Evolutionary conservation across 1,284 basidiomycete species (phyloP).

Genomic region (Cutaneotrichosporon sp.): DNA sequence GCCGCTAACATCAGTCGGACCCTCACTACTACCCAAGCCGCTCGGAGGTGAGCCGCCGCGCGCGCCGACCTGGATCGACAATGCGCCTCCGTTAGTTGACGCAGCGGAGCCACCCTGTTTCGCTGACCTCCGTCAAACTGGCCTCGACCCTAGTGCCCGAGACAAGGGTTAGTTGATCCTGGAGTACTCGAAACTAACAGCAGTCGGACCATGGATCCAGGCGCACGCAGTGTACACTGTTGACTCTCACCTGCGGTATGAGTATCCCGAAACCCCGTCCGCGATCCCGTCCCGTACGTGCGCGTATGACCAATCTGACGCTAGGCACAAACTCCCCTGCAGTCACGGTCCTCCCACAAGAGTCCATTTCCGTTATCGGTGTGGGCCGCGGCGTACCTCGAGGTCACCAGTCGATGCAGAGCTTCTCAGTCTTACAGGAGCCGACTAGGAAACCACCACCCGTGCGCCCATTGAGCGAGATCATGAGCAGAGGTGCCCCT

Average conservation of each 20-base stretch:
- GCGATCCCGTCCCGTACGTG: neutral
- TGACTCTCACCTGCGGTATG: neutral
- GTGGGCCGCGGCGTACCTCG: neutral
- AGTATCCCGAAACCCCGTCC: neutral
- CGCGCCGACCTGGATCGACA: neutral
- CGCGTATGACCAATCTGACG: neutral
- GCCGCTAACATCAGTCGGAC: neutral
- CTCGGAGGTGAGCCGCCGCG: neutral
- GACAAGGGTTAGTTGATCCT: neutral
- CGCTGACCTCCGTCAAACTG: constrained; percentile 3
- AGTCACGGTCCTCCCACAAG: neutral
- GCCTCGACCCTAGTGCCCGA: neutral
- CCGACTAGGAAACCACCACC: neutral
- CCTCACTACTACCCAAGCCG: neutral
- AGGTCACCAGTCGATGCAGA: constrained; percentile 24
- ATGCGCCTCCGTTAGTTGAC: neutral
- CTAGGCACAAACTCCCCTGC: neutral
- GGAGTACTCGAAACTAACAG: neutral
- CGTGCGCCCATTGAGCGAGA: neutral
- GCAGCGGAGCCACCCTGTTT: neutral
- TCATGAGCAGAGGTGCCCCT: neutral
- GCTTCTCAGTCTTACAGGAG: constrained; percentile 19
- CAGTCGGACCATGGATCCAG: constrained; percentile 1
- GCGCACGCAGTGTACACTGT: neutral
- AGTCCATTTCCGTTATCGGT: constrained; percentile 6